A percentile compares a stretch with the other conserved stretches of the same genome.
Evolutionary conservation across 2,329 filamentous ascomycete genomes (phyloP).

Genomic region (Aspergillus versicolor): DNA sequence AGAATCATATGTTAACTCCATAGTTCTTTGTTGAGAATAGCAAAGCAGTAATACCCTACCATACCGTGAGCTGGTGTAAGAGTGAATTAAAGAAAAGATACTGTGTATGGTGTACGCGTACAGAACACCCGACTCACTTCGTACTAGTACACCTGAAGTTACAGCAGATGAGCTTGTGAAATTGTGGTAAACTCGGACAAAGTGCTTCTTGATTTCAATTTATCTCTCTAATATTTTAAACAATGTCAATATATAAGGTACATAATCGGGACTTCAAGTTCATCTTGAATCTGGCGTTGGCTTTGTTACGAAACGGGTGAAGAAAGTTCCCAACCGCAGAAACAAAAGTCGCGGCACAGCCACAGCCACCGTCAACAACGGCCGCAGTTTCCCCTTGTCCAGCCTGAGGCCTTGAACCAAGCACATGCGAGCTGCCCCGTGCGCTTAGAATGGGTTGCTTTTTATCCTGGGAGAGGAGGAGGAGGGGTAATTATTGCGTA

Average conservation of each 20-base stretch:
- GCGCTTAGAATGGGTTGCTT: not conserved
- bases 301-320: not conserved
- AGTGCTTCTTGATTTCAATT: not conserved
- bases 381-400: not conserved
- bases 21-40: not conserved
- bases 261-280: not conserved
- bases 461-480: not conserved
- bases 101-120: conserved; percentile 7
- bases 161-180: not conserved
- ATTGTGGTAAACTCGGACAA: not conserved
- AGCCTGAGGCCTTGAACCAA: too few relatives aligned
- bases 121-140: conserved; percentile 11
- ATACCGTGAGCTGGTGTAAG: not conserved
- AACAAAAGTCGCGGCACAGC: not conserved
- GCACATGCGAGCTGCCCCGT: not conserved
- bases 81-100: not conserved
- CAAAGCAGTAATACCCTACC: conserved; percentile 8
- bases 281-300: not conserved
- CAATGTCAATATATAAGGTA: too few relatives aligned
- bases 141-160: conserved; percentile 5
- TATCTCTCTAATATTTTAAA: not conserved
- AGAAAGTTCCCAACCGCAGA: not conserved
- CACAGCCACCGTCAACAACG: conserved; percentile 5
- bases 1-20: not conserved
- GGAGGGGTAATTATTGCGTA: not conserved